phyloP scores from a whole-genome alignment of 1,284 basidiomycete species.

The Trametes sp. region DNA sequence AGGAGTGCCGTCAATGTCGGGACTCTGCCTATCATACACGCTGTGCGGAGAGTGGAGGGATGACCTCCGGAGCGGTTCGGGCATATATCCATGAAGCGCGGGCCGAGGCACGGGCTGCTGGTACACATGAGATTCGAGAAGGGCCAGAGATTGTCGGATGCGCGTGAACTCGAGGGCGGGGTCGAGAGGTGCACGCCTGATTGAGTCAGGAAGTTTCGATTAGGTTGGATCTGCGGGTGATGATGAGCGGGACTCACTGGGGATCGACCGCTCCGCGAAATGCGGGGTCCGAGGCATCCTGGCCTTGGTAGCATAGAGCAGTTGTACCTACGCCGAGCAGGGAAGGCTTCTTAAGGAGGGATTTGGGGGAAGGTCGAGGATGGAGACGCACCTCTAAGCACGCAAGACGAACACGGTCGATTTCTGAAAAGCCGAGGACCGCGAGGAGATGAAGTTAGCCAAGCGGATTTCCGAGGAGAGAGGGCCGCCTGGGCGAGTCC shows the following conservation, averaged over 20 bases:
- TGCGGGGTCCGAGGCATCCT: constrained; percentile 35
- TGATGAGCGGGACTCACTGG: constrained; percentile 35
- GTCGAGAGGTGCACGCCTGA: constrained; percentile 63
- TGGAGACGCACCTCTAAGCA: constrained; percentile 65
- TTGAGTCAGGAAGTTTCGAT: constrained; percentile 22
- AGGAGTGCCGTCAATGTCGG: constrained; percentile 19
- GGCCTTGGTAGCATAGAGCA: constrained; percentile 72
- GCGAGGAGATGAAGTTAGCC: constrained; percentile 33
- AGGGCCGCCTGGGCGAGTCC: constrained; percentile 4
- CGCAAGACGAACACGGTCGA: constrained; percentile 83
- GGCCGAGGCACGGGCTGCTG: constrained; percentile 38
- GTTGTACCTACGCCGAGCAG: constrained; percentile 62
- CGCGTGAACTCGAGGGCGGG: constrained; percentile 75
- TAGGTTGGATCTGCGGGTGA: constrained; percentile 20
- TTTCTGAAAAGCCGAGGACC: constrained; percentile 57
- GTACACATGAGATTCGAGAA: constrained; percentile 73
- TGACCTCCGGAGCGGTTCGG: constrained; percentile 17
- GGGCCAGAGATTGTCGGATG: constrained; percentile 74
- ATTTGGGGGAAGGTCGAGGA: background rate
- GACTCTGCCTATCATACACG: constrained; percentile 23
- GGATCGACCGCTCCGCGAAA: constrained; percentile 60
- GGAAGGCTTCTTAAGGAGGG: constrained; percentile 3
- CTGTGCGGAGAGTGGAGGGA: constrained; percentile 17
- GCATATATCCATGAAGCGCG: constrained; percentile 12
- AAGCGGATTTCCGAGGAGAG: constrained; percentile 28